phyloP scores from a whole-genome alignment of 2,329 filamentous ascomycete species.

The Colletotrichum sp. region DNA sequence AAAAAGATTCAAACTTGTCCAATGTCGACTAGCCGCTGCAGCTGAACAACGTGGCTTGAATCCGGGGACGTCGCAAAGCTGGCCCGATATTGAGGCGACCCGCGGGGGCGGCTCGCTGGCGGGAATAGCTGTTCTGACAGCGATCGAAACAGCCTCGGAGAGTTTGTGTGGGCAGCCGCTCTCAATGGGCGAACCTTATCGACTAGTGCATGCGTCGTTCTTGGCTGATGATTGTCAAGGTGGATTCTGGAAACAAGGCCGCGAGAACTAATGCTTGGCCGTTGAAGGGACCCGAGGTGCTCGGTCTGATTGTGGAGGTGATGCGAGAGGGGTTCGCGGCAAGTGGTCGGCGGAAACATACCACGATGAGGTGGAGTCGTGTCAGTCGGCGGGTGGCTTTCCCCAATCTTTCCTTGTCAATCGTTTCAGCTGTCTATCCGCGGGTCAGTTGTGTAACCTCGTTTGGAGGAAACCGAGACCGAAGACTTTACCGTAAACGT shows the following conservation, averaged over 20 bases:
- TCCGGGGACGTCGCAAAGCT: rapidly evolving
- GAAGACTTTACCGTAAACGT: neutral
- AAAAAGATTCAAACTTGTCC: neutral
- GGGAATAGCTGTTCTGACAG: neutral
- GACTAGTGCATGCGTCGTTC: neutral
- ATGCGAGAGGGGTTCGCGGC: neutral
- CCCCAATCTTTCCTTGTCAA: neutral
- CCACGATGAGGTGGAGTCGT: neutral
- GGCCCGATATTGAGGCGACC: neutral
- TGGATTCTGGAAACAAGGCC: neutral
- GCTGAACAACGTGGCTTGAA: neutral
- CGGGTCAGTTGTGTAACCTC: neutral
- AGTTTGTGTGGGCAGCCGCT: neutral
- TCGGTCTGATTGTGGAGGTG: neutral
- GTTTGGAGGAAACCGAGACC: neutral
- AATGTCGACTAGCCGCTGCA: neutral
- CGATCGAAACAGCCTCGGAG: neutral
- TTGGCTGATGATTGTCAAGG: neutral
- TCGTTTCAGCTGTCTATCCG: neutral
- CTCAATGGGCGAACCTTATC: neutral
- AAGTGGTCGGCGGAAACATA: neutral
- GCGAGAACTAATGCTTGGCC: neutral
- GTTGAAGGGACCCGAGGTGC: too few species aligned
- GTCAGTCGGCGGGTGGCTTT: neutral
- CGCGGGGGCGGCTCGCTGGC: neutral